These are phyloP conservation scores for Takashimella koratensis DNA, from an alignment of 1,284 basidiomycete species.

Conservation along the genomic window DNA sequence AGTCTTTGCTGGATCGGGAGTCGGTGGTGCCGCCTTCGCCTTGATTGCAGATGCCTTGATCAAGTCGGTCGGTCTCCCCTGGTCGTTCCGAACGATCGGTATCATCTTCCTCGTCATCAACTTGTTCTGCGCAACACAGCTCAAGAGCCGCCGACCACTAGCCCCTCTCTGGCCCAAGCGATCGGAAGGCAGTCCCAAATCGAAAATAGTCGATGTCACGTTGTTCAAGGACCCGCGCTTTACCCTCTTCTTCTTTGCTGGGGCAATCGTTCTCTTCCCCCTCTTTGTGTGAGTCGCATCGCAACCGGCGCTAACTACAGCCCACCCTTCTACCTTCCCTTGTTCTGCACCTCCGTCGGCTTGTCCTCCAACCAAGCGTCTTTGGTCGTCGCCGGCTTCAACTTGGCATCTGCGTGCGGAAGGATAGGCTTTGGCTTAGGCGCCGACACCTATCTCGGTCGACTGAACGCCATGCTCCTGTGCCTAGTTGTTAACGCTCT, in stretches of 20 bases:
- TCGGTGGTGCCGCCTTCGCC: constrained; percentile 41
- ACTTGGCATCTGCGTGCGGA: constrained; percentile 27
- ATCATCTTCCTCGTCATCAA: constrained; percentile 1
- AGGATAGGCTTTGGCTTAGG: constrained; percentile 26
- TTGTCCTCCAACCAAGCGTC: constrained; percentile 30
- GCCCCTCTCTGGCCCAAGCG: neutral
- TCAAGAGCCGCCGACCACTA: neutral
- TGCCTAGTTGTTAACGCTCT: constrained; percentile 13
- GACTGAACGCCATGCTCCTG: constrained; percentile 19
- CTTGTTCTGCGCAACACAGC: neutral
- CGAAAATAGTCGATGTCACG: constrained; percentile 2
- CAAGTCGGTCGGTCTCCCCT: constrained; percentile 23
- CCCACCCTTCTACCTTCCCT: constrained; percentile 45
- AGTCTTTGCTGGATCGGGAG: constrained; percentile 38
- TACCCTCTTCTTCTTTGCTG: constrained; percentile 32
- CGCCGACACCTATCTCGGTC: constrained; percentile 18
- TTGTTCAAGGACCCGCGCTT: constrained; percentile 36
- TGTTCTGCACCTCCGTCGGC: constrained; percentile 38
- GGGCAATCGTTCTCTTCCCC: constrained; percentile 40
- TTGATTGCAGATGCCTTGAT: constrained; percentile 33
- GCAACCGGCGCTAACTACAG: neutral
- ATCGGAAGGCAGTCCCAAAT: neutral
- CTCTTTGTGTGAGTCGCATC: constrained; percentile 28
- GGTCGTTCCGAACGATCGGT: constrained; percentile 14
- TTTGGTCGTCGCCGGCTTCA: constrained; percentile 24